These are phyloP conservation scores for Spergularia marina DNA, from an alignment of 148 eudicot genomes.

Conservation along the genomic window DNA sequence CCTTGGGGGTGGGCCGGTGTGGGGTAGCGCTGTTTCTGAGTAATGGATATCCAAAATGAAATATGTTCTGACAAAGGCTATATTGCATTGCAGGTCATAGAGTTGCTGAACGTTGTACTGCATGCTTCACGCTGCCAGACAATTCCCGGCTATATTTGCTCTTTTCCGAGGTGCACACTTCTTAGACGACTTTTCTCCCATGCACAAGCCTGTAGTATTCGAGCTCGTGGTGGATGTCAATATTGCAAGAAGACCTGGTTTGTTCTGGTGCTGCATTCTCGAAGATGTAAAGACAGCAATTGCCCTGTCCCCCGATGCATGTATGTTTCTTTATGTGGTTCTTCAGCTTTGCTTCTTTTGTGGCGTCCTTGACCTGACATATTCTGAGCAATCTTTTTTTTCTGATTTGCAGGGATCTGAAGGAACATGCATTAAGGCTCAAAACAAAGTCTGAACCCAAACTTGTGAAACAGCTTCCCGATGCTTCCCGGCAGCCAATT, in stretches of 20 bases:
- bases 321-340: constrained; percentile 44
- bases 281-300: constrained; percentile 44
- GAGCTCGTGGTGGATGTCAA: constrained; percentile 43
- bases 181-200: constrained; percentile 49
- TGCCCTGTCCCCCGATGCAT: constrained; percentile 65
- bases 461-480: not conserved
- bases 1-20: no score
- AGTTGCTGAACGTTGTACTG: constrained; percentile 38
- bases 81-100: constrained; percentile 39
- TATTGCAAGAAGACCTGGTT: constrained; percentile 45
- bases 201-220: constrained; percentile 33
- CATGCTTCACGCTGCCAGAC: constrained; percentile 49
- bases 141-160: constrained; percentile 31
- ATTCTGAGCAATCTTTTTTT: not conserved
- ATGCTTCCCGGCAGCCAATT: constrained; percentile 5
- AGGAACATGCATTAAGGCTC: constrained; percentile 27
- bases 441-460: constrained; percentile 22
- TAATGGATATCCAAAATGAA: not conserved
- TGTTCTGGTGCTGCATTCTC: constrained; percentile 47
- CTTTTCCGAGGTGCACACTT: constrained; percentile 41
- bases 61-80: constrained; percentile 1
- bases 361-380: not conserved
- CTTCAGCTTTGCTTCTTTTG: not conserved
- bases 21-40: not conserved
- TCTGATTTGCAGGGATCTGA: constrained; percentile 42